Evolutionary conservation across 1,139 yeast genomes (phyloP).

Genomic region (Saccharomycopsis hybrid): DNA sequence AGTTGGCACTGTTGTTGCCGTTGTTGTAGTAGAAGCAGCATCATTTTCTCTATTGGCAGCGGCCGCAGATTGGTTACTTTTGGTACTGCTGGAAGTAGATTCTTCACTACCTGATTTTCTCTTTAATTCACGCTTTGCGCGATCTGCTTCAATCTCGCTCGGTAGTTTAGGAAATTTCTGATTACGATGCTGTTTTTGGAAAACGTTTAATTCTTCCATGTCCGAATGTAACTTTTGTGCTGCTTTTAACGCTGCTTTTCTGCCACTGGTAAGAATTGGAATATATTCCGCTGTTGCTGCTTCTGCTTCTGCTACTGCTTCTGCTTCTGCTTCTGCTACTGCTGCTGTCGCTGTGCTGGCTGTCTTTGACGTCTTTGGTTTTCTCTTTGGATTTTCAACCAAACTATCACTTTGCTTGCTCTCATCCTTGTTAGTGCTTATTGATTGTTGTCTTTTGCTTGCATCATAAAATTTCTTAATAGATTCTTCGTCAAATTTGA

Average conservation of each 20-base stretch:
- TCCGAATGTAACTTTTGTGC: conserved; percentile 59
- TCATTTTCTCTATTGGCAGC: conserved; percentile 9
- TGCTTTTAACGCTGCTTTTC: conserved; percentile 61
- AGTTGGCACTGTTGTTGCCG: too few species aligned
- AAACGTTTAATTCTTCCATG: conserved; percentile 60
- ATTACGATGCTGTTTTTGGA: conserved; percentile 38
- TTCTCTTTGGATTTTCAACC: too few species aligned
- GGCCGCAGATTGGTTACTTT: too few species aligned
- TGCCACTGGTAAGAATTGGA: conserved; percentile 21
- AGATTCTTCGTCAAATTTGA: conserved; percentile 4
- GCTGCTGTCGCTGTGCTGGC: too few species aligned
- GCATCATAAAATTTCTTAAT: conserved; percentile 14
- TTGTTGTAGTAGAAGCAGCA: conserved; percentile 12
- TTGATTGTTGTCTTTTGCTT: too few species aligned
- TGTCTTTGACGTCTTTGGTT: neutral
- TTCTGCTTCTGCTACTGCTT: too few species aligned
- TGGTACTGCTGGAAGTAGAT: too few species aligned
- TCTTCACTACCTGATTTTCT: too few species aligned
- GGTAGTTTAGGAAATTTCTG: conserved; percentile 30
- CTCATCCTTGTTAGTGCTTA: too few species aligned
- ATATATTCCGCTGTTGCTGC: too few species aligned
- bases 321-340: too few species aligned
- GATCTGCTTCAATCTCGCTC: conserved; percentile 28
- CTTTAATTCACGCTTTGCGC: conserved; percentile 27
- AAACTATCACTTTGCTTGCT: too few species aligned